These are phyloP conservation scores for Sclerotinia minor DNA, from an alignment of 2,329 filamentous ascomycete species.

Conservation along the genomic window DNA sequence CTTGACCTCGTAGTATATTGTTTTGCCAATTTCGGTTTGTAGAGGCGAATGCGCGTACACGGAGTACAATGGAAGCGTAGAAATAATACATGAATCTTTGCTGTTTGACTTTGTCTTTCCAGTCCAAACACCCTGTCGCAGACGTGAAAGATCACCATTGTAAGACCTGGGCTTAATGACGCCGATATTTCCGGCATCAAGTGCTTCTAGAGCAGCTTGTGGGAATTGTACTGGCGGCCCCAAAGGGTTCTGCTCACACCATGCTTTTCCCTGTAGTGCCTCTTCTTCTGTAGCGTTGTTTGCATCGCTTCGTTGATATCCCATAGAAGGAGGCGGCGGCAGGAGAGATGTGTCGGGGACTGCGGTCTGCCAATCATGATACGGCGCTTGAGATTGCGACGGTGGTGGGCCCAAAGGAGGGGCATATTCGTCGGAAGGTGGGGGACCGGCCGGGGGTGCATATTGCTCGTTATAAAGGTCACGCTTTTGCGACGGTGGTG, in stretches of 20 bases:
- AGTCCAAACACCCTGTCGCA: slow-evolving; percentile 54
- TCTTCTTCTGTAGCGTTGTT: slow-evolving; percentile 68
- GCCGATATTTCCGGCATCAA: slow-evolving; percentile 54
- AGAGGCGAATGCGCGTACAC: slow-evolving; percentile 59
- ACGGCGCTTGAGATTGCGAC: slow-evolving; percentile 38
- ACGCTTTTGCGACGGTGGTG: slow-evolving; percentile 36
- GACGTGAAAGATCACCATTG: slow-evolving; percentile 49
- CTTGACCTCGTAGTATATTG: slow-evolving; percentile 71
- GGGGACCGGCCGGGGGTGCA: slow-evolving; percentile 32
- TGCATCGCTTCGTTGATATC: slow-evolving; percentile 63
- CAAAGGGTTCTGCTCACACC: slow-evolving; percentile 64
- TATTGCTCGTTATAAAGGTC: slow-evolving; percentile 32
- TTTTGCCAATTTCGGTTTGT: slow-evolving; percentile 49
- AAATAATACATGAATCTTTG: slow-evolving; percentile 64
- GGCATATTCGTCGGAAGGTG: slow-evolving; percentile 44
- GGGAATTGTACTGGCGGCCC: slow-evolving; percentile 53
- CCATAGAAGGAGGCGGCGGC: slow-evolving; percentile 69
- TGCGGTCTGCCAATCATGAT: slow-evolving; percentile 69
- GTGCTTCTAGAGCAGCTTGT: slow-evolving; percentile 48
- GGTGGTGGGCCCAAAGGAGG: slow-evolving; percentile 46
- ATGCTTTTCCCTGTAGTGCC: slow-evolving; percentile 63
- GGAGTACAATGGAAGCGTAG: slow-evolving; percentile 68
- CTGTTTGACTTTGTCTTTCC: slow-evolving; percentile 47
- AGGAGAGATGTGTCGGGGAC: slow-evolving; percentile 73
- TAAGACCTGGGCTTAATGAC: slow-evolving; percentile 54